Percentiles rank a stretch among this genome's conserved stretches.
Conservation (phyloP, 345 rosid genomes). For the Geranium brycei region DNA sequence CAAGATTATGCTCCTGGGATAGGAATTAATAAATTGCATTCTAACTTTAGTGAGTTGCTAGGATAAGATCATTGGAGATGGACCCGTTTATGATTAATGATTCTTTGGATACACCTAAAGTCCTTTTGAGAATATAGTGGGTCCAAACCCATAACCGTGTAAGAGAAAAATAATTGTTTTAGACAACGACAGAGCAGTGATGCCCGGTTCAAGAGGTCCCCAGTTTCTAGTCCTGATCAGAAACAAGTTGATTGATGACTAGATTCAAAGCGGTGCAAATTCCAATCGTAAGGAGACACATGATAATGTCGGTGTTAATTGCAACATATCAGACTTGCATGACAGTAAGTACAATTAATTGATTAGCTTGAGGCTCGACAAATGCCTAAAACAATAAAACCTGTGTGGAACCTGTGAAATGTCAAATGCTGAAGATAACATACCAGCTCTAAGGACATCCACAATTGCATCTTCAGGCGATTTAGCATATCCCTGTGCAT, state of each 20-base stretch:
- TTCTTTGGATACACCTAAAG: background rate
- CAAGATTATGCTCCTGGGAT: background rate
- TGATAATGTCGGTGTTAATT: background rate
- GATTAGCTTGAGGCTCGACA: too few relatives aligned
- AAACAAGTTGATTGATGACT: background rate
- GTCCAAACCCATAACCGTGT: background rate
- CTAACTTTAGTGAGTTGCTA: background rate
- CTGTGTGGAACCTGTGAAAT: background rate
- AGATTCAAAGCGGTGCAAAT: background rate
- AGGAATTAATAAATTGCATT: background rate
- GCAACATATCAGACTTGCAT: background rate
- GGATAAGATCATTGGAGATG: background rate
- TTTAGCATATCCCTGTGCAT: conserved; percentile 50
- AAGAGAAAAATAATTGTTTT: too few relatives aligned
- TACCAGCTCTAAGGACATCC: conserved; percentile 75
- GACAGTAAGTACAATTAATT: too few relatives aligned
- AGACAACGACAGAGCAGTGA: background rate
- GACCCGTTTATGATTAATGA: background rate
- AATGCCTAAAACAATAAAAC: too few relatives aligned
- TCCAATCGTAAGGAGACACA: background rate
- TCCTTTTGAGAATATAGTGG: background rate
- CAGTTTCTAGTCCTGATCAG: background rate
- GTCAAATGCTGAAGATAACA: background rate
- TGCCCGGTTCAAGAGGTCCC: too few relatives aligned
- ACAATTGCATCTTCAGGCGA: conserved; percentile 76